Percentiles rank a stretch among this genome's conserved stretches.
Evolutionary conservation across 2,329 filamentous ascomycete genomes (phyloP).

Genomic region (Pseudogymnoascus verrucosus): DNA sequence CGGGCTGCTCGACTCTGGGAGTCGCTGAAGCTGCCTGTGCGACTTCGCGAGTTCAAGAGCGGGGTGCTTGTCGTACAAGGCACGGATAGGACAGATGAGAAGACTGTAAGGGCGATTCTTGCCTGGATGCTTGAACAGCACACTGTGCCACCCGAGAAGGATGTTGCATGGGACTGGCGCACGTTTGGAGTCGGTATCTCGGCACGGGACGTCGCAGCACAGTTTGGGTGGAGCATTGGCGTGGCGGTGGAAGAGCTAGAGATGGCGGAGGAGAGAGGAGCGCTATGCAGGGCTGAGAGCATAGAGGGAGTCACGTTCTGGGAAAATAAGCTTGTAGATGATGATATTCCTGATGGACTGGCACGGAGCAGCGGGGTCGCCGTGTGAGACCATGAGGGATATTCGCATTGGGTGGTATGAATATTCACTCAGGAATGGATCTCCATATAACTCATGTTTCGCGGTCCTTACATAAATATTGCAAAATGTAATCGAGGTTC

Average conservation of each 20-base stretch:
- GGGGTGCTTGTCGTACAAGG: slow-evolving; percentile 92
- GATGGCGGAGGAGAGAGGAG: slow-evolving; percentile 90
- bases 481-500: neutral
- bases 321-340: slow-evolving; percentile 55
- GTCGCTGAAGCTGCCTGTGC: slow-evolving; percentile 74
- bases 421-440: neutral
- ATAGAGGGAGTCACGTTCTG: slow-evolving; percentile 89
- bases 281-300: slow-evolving; percentile 82
- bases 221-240: slow-evolving; percentile 94
- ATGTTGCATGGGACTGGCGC: slow-evolving; percentile 67
- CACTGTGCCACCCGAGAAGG: slow-evolving; percentile 52
- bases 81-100: slow-evolving; percentile 80
- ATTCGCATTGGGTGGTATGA: neutral
- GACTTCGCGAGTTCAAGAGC: slow-evolving; percentile 81
- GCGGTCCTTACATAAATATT: neutral
- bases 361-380: neutral
- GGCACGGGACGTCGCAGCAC: slow-evolving; percentile 78
- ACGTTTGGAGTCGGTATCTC: slow-evolving; percentile 78
- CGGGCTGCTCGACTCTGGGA: slow-evolving; percentile 87
- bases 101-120: slow-evolving; percentile 69
- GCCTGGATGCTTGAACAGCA: slow-evolving; percentile 72
- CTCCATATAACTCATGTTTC: neutral
- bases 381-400: neutral
- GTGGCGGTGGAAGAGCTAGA: slow-evolving; percentile 92
- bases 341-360: neutral